Evolutionary conservation across 371 early-diverging fungal genomes (phyloP).

Genomic region (Conidiobolus incongruus): DNA sequence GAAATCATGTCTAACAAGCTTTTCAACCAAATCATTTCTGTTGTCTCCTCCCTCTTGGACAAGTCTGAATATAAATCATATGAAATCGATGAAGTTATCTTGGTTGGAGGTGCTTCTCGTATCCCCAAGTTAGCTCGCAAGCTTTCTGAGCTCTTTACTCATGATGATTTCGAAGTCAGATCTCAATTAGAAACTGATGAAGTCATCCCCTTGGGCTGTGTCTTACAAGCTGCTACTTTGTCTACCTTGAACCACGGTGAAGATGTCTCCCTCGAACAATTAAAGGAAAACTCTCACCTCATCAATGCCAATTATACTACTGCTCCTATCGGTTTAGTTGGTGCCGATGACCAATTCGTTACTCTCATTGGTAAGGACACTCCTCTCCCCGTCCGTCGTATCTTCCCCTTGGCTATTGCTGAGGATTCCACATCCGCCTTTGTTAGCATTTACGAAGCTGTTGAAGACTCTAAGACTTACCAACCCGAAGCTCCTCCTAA

Average conservation of each 20-base stretch:
- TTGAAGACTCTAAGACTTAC: slow-evolving; percentile 21
- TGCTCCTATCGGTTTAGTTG: slow-evolving; percentile 42
- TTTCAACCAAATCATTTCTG: slow-evolving; percentile 44
- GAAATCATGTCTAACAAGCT: slow-evolving; percentile 70
- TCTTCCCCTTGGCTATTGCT: slow-evolving; percentile 29
- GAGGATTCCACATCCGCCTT: slow-evolving; percentile 38
- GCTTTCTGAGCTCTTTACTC: slow-evolving; percentile 65
- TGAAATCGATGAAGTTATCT: slow-evolving; percentile 64
- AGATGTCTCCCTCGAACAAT: not conserved
- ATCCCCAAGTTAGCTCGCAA: slow-evolving; percentile 89
- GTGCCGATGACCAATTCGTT: slow-evolving; percentile 32
- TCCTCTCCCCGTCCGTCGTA: slow-evolving; percentile 52
- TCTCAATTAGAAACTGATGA: slow-evolving; percentile 74
- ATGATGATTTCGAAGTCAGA: slow-evolving; percentile 49
- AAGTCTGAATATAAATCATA: slow-evolving; percentile 9
- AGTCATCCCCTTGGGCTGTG: slow-evolving; percentile 96
- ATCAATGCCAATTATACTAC: slow-evolving; percentile 12
- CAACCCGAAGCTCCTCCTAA: slow-evolving; percentile 14
- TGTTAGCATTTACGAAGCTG: slow-evolving; percentile 48
- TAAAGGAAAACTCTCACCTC: not conserved
- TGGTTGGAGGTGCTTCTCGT: slow-evolving; percentile 96
- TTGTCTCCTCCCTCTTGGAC: slow-evolving; percentile 34
- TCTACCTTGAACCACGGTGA: not conserved
- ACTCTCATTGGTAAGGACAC: slow-evolving; percentile 44
- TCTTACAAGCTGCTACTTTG: slow-evolving; percentile 72